phyloP scores from a whole-genome alignment of 495 filamentous ascomycete genomes.

The Rhypophila decipiens region DNA sequence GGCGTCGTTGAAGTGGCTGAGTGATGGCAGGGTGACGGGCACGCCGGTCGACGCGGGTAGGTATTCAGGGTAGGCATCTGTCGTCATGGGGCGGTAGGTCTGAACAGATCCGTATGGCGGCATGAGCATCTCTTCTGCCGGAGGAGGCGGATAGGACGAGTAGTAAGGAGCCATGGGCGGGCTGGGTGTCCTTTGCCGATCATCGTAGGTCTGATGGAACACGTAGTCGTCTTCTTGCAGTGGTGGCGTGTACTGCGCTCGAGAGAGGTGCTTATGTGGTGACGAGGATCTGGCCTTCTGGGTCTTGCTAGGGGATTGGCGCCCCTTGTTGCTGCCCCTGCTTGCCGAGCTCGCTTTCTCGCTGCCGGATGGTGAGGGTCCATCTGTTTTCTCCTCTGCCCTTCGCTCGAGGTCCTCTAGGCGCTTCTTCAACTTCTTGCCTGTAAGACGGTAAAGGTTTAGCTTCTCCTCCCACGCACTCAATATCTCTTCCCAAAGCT shows the following conservation, averaged over 20 bases:
- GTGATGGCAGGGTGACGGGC: constrained; percentile 56
- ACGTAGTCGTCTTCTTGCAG: constrained; percentile 46
- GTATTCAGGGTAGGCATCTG: constrained; percentile 59
- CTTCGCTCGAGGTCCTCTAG: constrained; percentile 93
- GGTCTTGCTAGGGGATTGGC: constrained; percentile 26
- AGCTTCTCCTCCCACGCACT: neutral
- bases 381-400: constrained; percentile 77
- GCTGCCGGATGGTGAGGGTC: constrained; percentile 46
- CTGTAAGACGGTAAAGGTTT: constrained; percentile 40
- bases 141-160: constrained; percentile 58
- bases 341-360: constrained; percentile 45
- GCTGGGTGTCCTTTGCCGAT: constrained; percentile 59
- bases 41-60: constrained; percentile 49
- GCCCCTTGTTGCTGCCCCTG: constrained; percentile 42
- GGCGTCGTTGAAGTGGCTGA: constrained; percentile 54
- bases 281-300: constrained; percentile 22
- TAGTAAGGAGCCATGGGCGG: constrained; percentile 64
- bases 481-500: neutral
- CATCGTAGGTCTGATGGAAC: constrained; percentile 39
- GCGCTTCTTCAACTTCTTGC: constrained; percentile 98
- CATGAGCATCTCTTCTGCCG: constrained; percentile 62
- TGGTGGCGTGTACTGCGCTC: constrained; percentile 57
- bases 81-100: constrained; percentile 59
- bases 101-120: constrained; percentile 55
- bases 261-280: constrained; percentile 33